Evolutionary conservation across 192 early-diverging fungal genomes (phyloP).

Genomic region (Coemansia sp.): DNA sequence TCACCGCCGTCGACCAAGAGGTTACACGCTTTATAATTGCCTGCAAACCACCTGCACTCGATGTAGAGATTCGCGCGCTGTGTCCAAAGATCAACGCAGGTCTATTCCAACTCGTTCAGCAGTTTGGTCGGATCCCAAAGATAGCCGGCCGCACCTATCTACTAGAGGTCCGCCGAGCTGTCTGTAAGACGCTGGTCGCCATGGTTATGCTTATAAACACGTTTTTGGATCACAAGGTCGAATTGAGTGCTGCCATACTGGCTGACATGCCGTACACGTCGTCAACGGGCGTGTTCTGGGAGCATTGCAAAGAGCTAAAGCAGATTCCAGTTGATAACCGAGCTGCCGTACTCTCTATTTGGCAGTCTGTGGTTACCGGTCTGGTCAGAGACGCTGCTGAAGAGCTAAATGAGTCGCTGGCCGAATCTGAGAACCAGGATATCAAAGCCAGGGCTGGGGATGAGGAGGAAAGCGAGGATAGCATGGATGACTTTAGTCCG

Average conservation of each 20-base stretch:
- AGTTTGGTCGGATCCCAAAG: conserved; percentile 29
- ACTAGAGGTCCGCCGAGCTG: conserved; percentile 28
- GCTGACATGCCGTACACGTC: conserved; percentile 32
- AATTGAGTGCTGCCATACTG: conserved; percentile 17
- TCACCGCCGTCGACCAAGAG: conserved; percentile 43
- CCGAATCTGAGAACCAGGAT: conserved; percentile 5
- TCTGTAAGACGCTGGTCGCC: conserved; percentile 26
- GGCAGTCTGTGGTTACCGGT: conserved; percentile 17
- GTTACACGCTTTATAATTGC: conserved; percentile 47
- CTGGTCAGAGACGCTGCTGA: conserved; percentile 40
- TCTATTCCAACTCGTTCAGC: conserved; percentile 45
- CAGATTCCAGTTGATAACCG: conserved; percentile 46
- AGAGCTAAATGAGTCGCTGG: conserved; percentile 33
- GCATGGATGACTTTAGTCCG: conserved; percentile 42
- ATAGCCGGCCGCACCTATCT: conserved; percentile 36
- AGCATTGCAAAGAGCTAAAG: conserved; percentile 41
- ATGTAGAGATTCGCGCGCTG: conserved; percentile 26
- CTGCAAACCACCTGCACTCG: conserved; percentile 44
- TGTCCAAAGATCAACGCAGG: conserved; percentile 51
- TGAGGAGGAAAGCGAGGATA: conserved; percentile 27
- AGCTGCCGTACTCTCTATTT: conserved; percentile 18
- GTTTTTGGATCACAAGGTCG: conserved; percentile 40
- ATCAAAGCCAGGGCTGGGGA: not conserved
- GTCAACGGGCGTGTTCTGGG: conserved; percentile 46
- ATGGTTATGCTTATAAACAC: conserved; percentile 35